Percentiles rank a stretch among this genome's conserved stretches.
Evolutionary conservation across 1,284 basidiomycete genomes (phyloP).

Genomic region (Spongiforma sp.): DNA sequence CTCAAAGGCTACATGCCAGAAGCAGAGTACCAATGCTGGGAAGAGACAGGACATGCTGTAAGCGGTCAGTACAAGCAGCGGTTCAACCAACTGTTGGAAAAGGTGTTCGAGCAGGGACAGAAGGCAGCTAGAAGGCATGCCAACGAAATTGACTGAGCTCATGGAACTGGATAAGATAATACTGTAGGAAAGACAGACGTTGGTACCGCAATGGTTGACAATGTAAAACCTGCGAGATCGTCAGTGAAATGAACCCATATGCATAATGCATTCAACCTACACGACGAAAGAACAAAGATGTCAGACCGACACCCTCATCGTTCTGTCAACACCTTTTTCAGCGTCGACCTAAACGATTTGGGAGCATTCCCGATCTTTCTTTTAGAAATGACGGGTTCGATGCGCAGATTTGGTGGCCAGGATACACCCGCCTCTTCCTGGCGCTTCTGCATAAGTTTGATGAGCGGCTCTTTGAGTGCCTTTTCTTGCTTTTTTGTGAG

Average conservation of each 20-base stretch:
- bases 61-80: slow-evolving; percentile 55
- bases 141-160: not conserved
- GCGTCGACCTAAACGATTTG: slow-evolving; percentile 37
- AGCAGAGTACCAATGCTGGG: slow-evolving; percentile 71
- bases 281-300: not conserved
- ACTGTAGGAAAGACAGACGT: not conserved
- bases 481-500: slow-evolving; percentile 39
- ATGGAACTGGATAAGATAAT: not conserved
- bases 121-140: slow-evolving; percentile 7
- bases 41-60: slow-evolving; percentile 72
- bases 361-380: slow-evolving; percentile 43
- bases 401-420: slow-evolving; percentile 51
- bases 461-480: slow-evolving; percentile 38
- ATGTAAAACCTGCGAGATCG: slow-evolving; percentile 6
- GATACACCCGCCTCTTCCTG: slow-evolving; percentile 41
- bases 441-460: slow-evolving; percentile 46
- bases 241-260: not conserved
- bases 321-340: slow-evolving; percentile 47
- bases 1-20: slow-evolving; percentile 70
- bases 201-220: not conserved
- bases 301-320: slow-evolving; percentile 24
- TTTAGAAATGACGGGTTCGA: slow-evolving; percentile 46
- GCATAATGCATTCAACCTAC: slow-evolving; percentile 5
- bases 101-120: slow-evolving; percentile 59
- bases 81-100: slow-evolving; percentile 66